phyloP scores from a whole-genome alignment of 2,329 filamentous ascomycete species.

The Sporothrix globosa region DNA sequence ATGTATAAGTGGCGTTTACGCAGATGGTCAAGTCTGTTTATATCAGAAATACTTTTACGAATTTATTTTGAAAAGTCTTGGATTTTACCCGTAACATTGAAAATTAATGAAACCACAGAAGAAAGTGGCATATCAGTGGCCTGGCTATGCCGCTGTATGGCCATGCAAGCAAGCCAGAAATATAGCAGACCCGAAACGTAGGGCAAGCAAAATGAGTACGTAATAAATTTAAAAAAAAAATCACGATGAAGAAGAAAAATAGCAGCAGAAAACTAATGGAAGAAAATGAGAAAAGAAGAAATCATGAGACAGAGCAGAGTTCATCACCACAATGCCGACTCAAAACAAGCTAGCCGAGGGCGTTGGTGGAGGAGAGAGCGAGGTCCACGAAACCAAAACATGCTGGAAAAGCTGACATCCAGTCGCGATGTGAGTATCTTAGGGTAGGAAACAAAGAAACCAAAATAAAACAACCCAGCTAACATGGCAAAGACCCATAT shows the following conservation, averaged over 20 bases:
- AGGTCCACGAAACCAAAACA: not conserved
- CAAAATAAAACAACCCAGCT: not conserved
- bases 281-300: not conserved
- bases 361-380: too few relatives aligned
- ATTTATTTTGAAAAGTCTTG: not conserved
- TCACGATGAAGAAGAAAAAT: not conserved
- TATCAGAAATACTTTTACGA: not conserved
- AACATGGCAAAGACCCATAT: not conserved
- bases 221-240: not conserved
- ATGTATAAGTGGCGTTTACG: slow-evolving; percentile 3
- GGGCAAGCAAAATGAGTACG: not conserved
- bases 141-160: not conserved
- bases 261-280: not conserved
- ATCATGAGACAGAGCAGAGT: too few relatives aligned
- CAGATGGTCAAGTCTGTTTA: not conserved
- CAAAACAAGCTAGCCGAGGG: too few relatives aligned
- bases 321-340: too few relatives aligned
- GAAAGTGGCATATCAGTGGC: not conserved
- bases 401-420: not conserved
- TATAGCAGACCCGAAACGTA: not conserved
- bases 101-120: too few relatives aligned
- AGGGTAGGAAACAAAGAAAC: not conserved
- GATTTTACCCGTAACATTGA: too few relatives aligned
- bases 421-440: not conserved
- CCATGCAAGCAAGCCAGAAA: not conserved